Evolutionary conservation across 2,329 filamentous ascomycete species (phyloP).

Genomic region (Aspergillus flavus): DNA sequence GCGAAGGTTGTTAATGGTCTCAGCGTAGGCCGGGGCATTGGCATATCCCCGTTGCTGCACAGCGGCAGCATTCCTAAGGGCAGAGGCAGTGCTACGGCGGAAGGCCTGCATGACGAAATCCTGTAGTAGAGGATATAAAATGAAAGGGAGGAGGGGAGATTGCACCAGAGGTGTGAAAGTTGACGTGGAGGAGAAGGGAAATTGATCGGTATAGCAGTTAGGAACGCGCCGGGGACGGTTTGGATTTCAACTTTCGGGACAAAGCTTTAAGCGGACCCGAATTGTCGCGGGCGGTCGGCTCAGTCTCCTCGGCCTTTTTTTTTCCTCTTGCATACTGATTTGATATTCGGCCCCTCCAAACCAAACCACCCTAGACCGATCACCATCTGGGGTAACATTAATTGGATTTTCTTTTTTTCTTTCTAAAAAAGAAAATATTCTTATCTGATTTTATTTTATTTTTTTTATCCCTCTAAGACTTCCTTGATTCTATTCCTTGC

Average conservation of each 20-base stretch:
- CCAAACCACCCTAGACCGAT: background rate
- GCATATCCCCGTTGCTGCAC: conserved; percentile 73
- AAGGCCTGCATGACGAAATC: conserved; percentile 74
- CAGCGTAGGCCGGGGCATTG: conserved; percentile 69
- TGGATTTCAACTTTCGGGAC: conserved; percentile 34
- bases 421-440: background rate
- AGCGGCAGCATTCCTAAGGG: conserved; percentile 64
- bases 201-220: conserved; percentile 22
- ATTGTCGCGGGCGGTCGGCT: conserved; percentile 30
- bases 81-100: conserved; percentile 71
- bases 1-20: conserved; percentile 82
- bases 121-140: conserved; percentile 21
- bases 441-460: background rate
- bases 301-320: conserved; percentile 23
- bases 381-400: background rate
- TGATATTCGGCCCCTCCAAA: background rate
- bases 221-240: conserved; percentile 30
- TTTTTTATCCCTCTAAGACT: background rate
- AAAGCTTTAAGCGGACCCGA: conserved; percentile 43
- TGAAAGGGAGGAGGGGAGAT: conserved; percentile 16
- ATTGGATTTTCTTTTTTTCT: background rate
- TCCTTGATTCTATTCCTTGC: background rate
- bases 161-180: conserved; percentile 19
- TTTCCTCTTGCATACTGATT: background rate
- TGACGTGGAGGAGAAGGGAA: conserved; percentile 21